Conservation (phyloP, 306 rosid species). For the Myrica gale region DNA sequence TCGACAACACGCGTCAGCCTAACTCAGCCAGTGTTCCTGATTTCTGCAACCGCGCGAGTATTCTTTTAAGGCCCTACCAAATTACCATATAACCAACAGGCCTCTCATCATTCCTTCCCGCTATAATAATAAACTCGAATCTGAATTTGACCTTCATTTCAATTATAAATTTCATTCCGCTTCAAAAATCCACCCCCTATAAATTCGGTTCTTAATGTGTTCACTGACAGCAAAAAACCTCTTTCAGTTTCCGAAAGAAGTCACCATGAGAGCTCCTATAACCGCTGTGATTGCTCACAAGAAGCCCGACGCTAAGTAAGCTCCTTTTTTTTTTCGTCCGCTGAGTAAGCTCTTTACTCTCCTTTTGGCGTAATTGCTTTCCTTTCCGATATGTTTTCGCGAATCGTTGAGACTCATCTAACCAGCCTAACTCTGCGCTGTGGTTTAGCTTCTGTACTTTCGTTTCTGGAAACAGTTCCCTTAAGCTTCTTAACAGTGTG, state of each 20-base stretch:
- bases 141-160: not conserved
- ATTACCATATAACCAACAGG: too few relatives aligned
- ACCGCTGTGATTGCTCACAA: slow-evolving; percentile 25
- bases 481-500: not conserved
- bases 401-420: not conserved
- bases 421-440: not conserved
- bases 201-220: not conserved
- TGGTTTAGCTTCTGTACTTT: not conserved
- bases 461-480: not conserved
- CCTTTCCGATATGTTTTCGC: too few relatives aligned
- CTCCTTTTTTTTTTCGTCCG: not conserved
- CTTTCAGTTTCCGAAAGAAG: not conserved
- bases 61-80: too few relatives aligned
- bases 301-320: slow-evolving; percentile 31
- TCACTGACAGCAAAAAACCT: not conserved
- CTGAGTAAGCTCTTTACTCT: too few relatives aligned
- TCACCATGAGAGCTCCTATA: slow-evolving; percentile 30
- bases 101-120: not conserved
- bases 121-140: not conserved
- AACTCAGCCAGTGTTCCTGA: not conserved
- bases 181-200: not conserved
- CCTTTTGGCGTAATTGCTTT: too few relatives aligned
- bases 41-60: not conserved
- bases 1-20: not conserved
- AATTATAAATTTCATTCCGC: not conserved